A percentile compares a stretch with the other conserved stretches of the same genome.
Evolutionary conservation across 1,139 yeast genomes (phyloP).

Genomic region (Blastobotrys aristatus): DNA sequence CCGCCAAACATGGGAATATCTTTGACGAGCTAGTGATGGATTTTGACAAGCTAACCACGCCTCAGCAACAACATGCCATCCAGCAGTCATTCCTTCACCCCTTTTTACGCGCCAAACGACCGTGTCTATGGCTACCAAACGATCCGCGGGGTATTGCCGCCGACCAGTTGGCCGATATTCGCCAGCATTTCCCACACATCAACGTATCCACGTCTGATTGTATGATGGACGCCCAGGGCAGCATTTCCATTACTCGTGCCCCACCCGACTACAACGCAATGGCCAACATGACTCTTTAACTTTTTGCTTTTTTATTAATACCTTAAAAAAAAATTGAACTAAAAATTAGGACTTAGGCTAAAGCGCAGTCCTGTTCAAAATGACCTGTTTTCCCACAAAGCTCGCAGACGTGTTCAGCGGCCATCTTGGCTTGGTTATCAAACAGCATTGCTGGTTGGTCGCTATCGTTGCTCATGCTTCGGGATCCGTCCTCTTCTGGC

Average conservation of each 20-base stretch:
- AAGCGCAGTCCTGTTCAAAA: conserved; percentile 4
- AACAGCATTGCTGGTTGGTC: not conserved
- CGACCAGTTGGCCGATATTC: conserved; percentile 30
- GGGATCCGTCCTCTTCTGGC: not conserved
- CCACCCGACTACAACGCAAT: conserved; percentile 17
- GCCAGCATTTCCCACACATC: conserved; percentile 24
- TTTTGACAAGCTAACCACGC: conserved; percentile 21
- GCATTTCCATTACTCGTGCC: conserved; percentile 10
- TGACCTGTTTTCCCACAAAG: conserved; percentile 8
- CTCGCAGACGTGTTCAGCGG: not conserved
- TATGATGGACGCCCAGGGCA: conserved; percentile 10
- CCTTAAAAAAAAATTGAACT: not conserved
- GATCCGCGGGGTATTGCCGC: conserved; percentile 32
- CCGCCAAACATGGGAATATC: conserved; percentile 9
- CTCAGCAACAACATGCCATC: conserved; percentile 24
- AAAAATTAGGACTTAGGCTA: not conserved
- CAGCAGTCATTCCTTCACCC: conserved; percentile 31
- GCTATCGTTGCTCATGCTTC: not conserved
- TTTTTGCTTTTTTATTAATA: not conserved
- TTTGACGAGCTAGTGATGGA: conserved; percentile 30
- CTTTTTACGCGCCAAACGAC: conserved; percentile 26
- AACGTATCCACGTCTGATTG: conserved; percentile 21
- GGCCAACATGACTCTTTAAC: conserved; percentile 11
- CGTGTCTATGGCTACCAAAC: conserved; percentile 35
- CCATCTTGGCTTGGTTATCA: not conserved